phyloP scores from a whole-genome alignment of 1,284 basidiomycete species.

The Malassezia sp. region DNA sequence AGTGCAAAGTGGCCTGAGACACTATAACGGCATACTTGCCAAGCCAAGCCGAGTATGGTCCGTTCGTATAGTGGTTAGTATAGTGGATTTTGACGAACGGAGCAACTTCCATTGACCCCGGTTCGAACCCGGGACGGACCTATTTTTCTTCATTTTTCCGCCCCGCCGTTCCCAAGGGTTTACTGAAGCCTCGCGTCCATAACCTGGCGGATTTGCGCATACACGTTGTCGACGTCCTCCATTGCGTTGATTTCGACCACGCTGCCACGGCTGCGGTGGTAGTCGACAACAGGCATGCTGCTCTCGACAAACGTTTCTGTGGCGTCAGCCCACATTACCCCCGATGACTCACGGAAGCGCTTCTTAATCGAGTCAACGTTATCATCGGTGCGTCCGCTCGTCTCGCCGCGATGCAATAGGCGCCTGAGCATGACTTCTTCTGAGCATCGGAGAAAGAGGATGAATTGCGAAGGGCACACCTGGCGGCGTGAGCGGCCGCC shows the following conservation, averaged over 20 bases:
- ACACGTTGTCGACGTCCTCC: conserved; percentile 34
- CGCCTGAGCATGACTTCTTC: conserved; percentile 78
- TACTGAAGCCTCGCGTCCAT: conserved; percentile 29
- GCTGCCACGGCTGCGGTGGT: conserved; percentile 62
- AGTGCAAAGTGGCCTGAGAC: no score
- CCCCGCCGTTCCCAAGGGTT: background rate
- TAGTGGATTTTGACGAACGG: conserved; percentile 17
- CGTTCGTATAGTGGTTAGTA: conserved; percentile 23
- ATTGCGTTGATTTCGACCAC: conserved; percentile 61
- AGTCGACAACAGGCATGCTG: conserved; percentile 89
- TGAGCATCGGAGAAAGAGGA: conserved; percentile 80
- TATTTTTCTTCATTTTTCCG: conserved; percentile 3
- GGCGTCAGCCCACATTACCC: background rate
- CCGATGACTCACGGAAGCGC: conserved; percentile 64
- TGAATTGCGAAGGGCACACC: conserved; percentile 69
- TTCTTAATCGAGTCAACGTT: conserved; percentile 92
- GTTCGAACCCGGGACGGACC: conserved; percentile 22
- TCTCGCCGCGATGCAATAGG: conserved; percentile 78
- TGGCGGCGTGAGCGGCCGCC: conserved; percentile 37
- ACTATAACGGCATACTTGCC: background rate
- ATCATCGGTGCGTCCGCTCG: conserved; percentile 88
- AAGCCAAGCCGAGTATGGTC: background rate
- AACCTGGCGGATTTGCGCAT: conserved; percentile 32
- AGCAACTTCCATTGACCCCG: conserved; percentile 19
- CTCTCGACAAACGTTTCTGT: conserved; percentile 77